These are phyloP conservation scores for Phaeosphaeriaceae sp. DNA, from an alignment of 2,329 filamentous ascomycete genomes.

Conservation along the genomic window DNA sequence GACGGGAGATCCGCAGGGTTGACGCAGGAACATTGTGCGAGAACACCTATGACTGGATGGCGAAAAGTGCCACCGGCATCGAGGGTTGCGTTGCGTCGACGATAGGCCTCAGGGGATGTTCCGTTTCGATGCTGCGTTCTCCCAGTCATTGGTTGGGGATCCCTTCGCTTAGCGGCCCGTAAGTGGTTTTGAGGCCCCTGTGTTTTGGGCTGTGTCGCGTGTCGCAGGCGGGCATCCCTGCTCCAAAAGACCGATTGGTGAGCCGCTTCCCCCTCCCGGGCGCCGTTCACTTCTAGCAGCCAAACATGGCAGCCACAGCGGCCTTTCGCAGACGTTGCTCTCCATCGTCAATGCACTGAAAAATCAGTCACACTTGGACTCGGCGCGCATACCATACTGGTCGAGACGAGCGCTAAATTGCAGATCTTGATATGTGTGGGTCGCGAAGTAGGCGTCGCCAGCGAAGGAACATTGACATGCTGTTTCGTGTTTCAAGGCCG, in stretches of 20 bases:
- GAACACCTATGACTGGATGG: constrained; percentile 23
- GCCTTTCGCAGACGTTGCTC: constrained; percentile 26
- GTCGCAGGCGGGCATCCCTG: constrained; percentile 25
- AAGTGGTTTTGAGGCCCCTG: too few relatives aligned
- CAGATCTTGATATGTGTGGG: too few relatives aligned
- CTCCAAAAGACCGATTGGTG: constrained; percentile 34
- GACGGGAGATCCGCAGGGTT: constrained; percentile 11
- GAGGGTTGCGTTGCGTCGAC: too few relatives aligned
- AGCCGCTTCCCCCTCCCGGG: constrained; percentile 16
- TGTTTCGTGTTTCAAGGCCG: too few relatives aligned
- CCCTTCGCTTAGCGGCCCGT: constrained; percentile 37
- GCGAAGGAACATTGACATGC: too few relatives aligned
- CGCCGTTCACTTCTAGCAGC: constrained; percentile 18
- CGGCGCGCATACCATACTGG: too few relatives aligned
- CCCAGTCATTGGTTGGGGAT: constrained; percentile 37
- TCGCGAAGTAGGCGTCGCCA: too few relatives aligned
- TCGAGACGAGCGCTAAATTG: too few relatives aligned
- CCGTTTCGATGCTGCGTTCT: constrained; percentile 31
- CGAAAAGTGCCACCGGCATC: too few relatives aligned
- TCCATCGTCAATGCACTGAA: too few relatives aligned
- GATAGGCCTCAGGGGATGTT: constrained; percentile 32
- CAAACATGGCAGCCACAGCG: constrained; percentile 9
- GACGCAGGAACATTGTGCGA: constrained; percentile 42
- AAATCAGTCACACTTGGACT: too few relatives aligned
- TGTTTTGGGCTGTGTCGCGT: constrained; percentile 43